Base-by-base conservation (phyloP, 768 basidiomycete species). In the Leucocoprinus leucothites region DNA sequence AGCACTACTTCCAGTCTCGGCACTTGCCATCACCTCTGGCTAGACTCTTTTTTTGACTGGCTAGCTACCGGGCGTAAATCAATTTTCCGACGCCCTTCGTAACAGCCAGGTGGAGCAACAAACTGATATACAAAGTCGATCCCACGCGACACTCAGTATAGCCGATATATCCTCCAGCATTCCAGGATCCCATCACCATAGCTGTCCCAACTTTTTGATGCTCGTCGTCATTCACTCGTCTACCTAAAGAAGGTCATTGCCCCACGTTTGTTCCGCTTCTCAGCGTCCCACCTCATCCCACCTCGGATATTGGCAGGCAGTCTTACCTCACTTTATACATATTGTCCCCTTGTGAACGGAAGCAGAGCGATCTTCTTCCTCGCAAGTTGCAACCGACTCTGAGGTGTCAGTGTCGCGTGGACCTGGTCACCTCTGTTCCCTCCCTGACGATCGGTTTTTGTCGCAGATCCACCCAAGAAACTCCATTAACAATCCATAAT, bases 191-290 rank as follows among this genome's bases (percentile, higher is more conserved):
- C 26, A 53, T 53, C 52, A 53, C 34, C 35, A 42, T 18, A 48
- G 9, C 47, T 48, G 47, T 48, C 47, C 50, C 42, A 45, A 53
- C 31, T 38, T 45, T 34, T n/a, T 53, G 52, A 53, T 53, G 52
- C 22, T 7, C 44, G 52, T 53, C 52, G 52, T 38, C 44, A 53
- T 46, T 22, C 26, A 11, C 24, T 26, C 19, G 11, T 22, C 13
- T 2, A 18, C 7, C 35, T 24, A 18, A 28, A 24, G 18, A 7
- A 44, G 36, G 19, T n/a, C 50, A 51, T 19, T 16, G 25, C 50
- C n/a, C 50, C 50, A 51, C 40, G 25, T 31, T 43, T 43, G 24
- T 28, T 51, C 50, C 50, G 48, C 36, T 21, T 38, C 36, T 34
- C 48, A 48, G 2, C 13, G 3, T 28, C n/a, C 8, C 24, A 31